These are phyloP conservation scores for Agaricales sp. DNA, from an alignment of 1,284 basidiomycete genomes.

Conservation along the genomic window DNA sequence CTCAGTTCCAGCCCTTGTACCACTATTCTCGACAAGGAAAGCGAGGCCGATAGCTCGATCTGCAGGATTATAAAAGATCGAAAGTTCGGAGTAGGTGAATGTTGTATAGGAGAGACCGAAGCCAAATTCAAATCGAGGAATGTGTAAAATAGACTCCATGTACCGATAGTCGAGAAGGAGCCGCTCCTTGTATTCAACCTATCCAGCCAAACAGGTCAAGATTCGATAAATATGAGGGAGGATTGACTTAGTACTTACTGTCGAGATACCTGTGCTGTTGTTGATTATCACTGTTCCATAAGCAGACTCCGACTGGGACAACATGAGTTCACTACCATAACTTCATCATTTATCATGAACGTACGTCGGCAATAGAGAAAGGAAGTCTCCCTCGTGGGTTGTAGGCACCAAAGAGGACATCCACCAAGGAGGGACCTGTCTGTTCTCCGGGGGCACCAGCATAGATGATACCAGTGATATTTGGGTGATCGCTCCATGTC, in stretches of 20 bases:
- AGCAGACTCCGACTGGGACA: slow-evolving; percentile 24
- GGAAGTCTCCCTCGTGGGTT: slow-evolving; percentile 54
- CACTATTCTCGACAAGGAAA: slow-evolving; percentile 43
- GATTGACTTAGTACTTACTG: slow-evolving; percentile 31
- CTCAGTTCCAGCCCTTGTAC: slow-evolving; percentile 39
- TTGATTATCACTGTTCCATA: slow-evolving; percentile 34
- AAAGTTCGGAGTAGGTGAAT: slow-evolving; percentile 51
- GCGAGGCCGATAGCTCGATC: slow-evolving; percentile 23
- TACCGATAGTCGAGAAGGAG: slow-evolving; percentile 61
- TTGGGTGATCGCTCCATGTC: slow-evolving; percentile 50
- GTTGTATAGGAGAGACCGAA: slow-evolving; percentile 74
- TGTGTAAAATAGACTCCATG: slow-evolving; percentile 48
- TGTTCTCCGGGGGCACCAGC: slow-evolving; percentile 56
- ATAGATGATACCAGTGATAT: slow-evolving; percentile 61
- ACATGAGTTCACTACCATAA: too few relatives aligned
- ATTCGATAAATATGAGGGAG: too few relatives aligned
- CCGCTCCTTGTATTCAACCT: slow-evolving; percentile 32
- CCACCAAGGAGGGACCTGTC: slow-evolving; percentile 49
- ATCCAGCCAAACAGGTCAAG: too few relatives aligned
- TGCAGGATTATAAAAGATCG: slow-evolving; percentile 21
- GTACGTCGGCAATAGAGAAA: slow-evolving; percentile 45
- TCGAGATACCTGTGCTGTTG: slow-evolving; percentile 27
- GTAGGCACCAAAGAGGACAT: slow-evolving; percentile 41
- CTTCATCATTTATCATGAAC: too few relatives aligned
- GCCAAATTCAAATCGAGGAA: slow-evolving; percentile 62